Evolutionary conservation across 108 stramenopile species (phyloP), one percentile per base, ranked within the genome.

Genomic region (Cyclostephanos tholiformis): DNA sequence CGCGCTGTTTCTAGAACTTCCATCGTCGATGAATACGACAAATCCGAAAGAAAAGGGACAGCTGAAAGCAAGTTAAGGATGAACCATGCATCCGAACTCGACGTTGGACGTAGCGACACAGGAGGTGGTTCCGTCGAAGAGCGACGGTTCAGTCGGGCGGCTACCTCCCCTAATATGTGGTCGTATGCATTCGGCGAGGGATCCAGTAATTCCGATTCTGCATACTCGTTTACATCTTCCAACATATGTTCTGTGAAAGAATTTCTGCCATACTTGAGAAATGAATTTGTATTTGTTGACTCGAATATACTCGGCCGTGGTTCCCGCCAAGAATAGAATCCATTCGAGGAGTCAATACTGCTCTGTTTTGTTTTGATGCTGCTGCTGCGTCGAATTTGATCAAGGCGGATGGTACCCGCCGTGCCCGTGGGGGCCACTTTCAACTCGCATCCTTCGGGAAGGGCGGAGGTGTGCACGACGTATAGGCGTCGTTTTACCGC

Each of bases 391-490:
- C 67, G 63, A 19, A 86, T 50, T 46, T 87, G 62, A 67, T 92
- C 93, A 12, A 95, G 74, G 17, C 91, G 83, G 19, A 95, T 84
- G 39, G 94, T 95, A 22, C 94, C 94, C 4, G 83, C 91, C n/a
- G 94, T 95, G 19, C 94, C 94, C 2, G 94, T 95, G 43, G 91
- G 94, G 23, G 94, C 94, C 11, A 91, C 90, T 16, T 87, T 80
- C 4, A 95, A 68, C 43, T 87, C 88, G 66, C 86, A 89, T 10
- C 86, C 86, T 53, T 84, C 79, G 19, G 94, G 91, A 30, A 95
- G 82, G 7, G 86, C 87, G 7, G 91, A 80, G 2, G 94, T 92
- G 75, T 97, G 97, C 11, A 97, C 95, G n/a, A 97, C 91, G 72
- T 95, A 97, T n/a, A 97, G 76, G 14, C 91, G 72, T 55, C 85